Percentiles rank a stretch among this genome's conserved stretches.
Conservation (phyloP, 352 stramenopile genomes). For the Globisporangium carolinianum region DNA sequence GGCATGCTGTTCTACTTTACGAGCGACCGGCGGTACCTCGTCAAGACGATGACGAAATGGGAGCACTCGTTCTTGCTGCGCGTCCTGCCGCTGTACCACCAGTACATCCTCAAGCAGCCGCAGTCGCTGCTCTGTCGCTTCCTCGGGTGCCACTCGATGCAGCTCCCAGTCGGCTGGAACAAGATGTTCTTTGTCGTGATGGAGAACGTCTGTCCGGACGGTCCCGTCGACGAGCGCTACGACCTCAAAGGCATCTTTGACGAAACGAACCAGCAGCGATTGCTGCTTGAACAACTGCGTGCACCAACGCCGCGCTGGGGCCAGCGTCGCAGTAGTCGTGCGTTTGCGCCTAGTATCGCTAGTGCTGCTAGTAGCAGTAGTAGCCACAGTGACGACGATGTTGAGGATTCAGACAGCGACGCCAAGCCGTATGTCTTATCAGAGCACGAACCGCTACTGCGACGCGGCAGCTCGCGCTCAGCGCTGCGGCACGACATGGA, state of each 20-base stretch:
- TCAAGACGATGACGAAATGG: constrained; percentile 88
- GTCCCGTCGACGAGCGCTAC: constrained; percentile 72
- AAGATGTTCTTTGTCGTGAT: constrained; percentile 89
- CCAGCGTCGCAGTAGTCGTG: constrained; percentile 4
- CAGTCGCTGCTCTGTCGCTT: constrained; percentile 78
- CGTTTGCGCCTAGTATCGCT: background rate
- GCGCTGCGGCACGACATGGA: constrained; percentile 73
- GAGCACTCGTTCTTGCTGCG: constrained; percentile 80
- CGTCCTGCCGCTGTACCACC: constrained; percentile 77
- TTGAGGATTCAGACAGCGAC: constrained; percentile 17
- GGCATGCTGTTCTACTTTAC: constrained; percentile 88
- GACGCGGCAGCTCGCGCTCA: constrained; percentile 44
- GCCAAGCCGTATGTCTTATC: constrained; percentile 2
- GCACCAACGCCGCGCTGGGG: constrained; percentile 32
- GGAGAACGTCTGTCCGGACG: constrained; percentile 82
- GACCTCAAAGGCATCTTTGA: constrained; percentile 83
- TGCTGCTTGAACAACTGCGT: constrained; percentile 20
- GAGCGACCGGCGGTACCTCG: constrained; percentile 76
- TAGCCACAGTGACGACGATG: constrained; percentile 17
- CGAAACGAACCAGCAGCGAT: constrained; percentile 39
- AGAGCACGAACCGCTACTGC: constrained; percentile 38
- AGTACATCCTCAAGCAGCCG: constrained; percentile 80
- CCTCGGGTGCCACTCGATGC: constrained; percentile 83
- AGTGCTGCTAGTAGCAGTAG: constrained; percentile 11
- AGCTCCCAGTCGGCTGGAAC: constrained; percentile 85